A percentile compares a stretch with the other conserved stretches of the same genome.
Conservation (phyloP, 306 rosid species). For the Cucumis cinereus region DNA sequence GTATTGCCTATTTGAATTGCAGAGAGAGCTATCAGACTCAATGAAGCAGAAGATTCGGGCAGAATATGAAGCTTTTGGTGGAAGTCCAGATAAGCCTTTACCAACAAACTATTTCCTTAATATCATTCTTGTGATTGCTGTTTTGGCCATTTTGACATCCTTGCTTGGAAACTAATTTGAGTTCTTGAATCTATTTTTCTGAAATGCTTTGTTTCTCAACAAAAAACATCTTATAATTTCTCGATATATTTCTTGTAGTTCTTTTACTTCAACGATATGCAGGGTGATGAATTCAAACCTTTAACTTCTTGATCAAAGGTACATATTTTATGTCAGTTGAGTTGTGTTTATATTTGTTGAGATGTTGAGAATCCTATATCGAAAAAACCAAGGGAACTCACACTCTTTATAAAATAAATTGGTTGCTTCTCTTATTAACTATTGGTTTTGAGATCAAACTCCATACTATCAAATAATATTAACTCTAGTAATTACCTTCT, state of each 20-base stretch:
- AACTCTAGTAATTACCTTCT: neutral
- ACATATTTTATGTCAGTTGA: too few species aligned
- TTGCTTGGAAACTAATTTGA: constrained; percentile 44
- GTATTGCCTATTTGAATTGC: constrained; percentile 80
- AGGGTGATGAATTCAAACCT: too few species aligned
- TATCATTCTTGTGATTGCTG: constrained; percentile 53
- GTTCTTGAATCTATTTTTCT: neutral
- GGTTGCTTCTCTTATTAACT: too few species aligned
- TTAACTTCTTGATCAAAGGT: too few species aligned
- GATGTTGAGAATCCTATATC: too few species aligned
- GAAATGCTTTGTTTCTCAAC: neutral
- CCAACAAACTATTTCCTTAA: constrained; percentile 68
- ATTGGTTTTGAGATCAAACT: too few species aligned
- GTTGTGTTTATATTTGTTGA: too few species aligned
- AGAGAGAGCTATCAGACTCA: constrained; percentile 62
- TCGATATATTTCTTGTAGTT: neutral
- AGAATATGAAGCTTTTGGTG: constrained; percentile 70
- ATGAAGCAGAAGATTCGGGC: constrained; percentile 89
- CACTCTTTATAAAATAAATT: too few species aligned
- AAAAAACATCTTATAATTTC: neutral
- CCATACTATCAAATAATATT: too few species aligned
- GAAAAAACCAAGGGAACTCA: too few species aligned
- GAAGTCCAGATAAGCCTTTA: constrained; percentile 86
- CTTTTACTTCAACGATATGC: too few species aligned
- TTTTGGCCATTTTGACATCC: constrained; percentile 72